These are phyloP conservation scores for Pleurotus sapidus DNA, from an alignment of 768 basidiomycete species.

Conservation along the genomic window DNA sequence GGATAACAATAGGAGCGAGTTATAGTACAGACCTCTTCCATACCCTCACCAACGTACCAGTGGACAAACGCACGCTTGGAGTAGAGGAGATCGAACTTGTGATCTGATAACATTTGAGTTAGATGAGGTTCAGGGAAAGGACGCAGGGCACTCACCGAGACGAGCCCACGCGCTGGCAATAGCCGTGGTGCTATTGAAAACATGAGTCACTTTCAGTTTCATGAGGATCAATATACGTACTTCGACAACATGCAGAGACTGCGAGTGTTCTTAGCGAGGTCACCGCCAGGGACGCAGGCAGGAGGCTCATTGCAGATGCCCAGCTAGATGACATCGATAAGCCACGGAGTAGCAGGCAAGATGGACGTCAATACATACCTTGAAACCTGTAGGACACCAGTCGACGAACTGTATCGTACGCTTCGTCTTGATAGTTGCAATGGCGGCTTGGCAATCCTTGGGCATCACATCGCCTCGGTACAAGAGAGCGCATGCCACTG, in stretches of 20 bases:
- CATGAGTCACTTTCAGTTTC: not conserved
- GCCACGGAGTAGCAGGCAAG: too few relatives aligned
- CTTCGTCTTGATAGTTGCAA: constrained; percentile 95
- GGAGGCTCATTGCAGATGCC: constrained; percentile 98
- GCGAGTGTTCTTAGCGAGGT: constrained; percentile 90
- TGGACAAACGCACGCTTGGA: constrained; percentile 92
- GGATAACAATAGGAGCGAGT: not conserved
- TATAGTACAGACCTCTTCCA: constrained; percentile 73
- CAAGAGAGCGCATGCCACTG: constrained; percentile 88
- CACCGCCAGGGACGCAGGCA: constrained; percentile 88
- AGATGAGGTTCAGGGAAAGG: constrained; percentile 41
- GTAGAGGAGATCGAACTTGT: constrained; percentile 98
- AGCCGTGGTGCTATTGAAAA: constrained; percentile 69
- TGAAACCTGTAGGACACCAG: constrained; percentile 98
- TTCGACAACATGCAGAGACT: constrained; percentile 98
- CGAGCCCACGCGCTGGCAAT: constrained; percentile 95
- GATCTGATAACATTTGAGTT: constrained; percentile 54
- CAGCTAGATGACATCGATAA: constrained; percentile 42
- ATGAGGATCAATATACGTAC: constrained; percentile 28
- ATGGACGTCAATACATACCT: constrained; percentile 32
- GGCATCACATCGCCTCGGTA: constrained; percentile 97
- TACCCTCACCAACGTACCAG: constrained; percentile 98
- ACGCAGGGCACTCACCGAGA: constrained; percentile 43
- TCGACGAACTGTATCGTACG: constrained; percentile 97
- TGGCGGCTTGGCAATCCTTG: constrained; percentile 92